Percentiles rank a stretch among this genome's conserved stretches.
phyloP scores from a whole-genome alignment of 768 basidiomycete species.

The Trametes sanguinea region DNA sequence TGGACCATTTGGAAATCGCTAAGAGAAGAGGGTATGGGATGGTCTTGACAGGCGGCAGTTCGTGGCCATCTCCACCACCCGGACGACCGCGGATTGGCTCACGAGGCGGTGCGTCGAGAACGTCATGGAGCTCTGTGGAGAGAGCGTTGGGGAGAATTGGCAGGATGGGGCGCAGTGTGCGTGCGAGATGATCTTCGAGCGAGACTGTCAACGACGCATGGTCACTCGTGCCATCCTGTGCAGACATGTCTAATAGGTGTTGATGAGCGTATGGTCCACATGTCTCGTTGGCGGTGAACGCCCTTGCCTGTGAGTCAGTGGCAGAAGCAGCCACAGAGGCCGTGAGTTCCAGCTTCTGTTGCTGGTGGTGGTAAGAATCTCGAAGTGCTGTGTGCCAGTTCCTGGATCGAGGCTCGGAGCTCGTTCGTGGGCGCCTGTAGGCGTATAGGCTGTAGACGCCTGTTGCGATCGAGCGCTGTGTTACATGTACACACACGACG shows the following conservation, averaged over 20 bases:
- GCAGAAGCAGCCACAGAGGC: no score
- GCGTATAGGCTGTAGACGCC: no score
- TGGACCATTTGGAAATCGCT: constrained; percentile 68
- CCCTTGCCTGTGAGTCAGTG: no score
- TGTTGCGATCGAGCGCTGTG: no score
- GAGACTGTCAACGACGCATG: constrained; percentile 55
- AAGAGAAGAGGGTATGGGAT: constrained; percentile 65
- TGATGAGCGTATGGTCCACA: not conserved
- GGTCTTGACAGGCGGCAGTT: constrained; percentile 38
- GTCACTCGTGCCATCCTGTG: not conserved
- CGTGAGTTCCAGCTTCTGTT: no score
- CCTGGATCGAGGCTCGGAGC: no score
- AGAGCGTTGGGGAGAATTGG: constrained; percentile 49
- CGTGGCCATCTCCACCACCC: constrained; percentile 3
- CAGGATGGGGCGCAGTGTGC: constrained; percentile 48
- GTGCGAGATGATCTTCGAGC: constrained; percentile 62
- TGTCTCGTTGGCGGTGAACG: no score
- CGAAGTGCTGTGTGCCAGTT: no score
- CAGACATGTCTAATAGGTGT: not conserved
- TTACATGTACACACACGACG: no score
- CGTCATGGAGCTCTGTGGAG: constrained; percentile 42
- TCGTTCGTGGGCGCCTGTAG: no score
- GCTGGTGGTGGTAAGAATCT: no score
- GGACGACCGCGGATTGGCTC: not conserved
- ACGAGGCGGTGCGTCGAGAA: constrained; percentile 34